A percentile compares a stretch with the other conserved stretches of the same genome.
Conservation (phyloP, 305 asterid genomes). For the Solanum hybrid region DNA sequence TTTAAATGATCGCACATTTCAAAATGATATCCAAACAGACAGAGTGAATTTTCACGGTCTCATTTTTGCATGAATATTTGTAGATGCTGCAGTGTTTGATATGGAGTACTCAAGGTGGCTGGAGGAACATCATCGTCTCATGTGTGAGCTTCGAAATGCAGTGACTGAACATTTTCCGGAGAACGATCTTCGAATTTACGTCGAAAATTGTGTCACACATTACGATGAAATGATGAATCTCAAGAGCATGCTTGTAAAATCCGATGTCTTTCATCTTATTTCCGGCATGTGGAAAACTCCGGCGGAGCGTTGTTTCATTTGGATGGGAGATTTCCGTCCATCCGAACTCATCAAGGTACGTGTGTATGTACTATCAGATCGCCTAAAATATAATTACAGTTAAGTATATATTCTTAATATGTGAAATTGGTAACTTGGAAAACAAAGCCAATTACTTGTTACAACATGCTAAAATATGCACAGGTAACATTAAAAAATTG, state of each 20-base stretch:
- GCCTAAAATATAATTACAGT: neutral
- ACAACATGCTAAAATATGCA: neutral
- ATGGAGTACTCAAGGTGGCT: constrained; percentile 82
- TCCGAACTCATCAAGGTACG: constrained; percentile 76
- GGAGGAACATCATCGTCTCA: constrained; percentile 71
- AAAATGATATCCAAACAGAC: neutral
- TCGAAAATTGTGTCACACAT: constrained; percentile 59
- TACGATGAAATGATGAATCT: constrained; percentile 49
- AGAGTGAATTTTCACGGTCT: neutral
- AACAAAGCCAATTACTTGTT: neutral
- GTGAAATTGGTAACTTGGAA: neutral
- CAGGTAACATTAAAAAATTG: neutral
- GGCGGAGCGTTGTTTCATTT: constrained; percentile 82
- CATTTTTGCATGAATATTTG: neutral
- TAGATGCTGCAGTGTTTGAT: constrained; percentile 62
- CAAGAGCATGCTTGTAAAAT: constrained; percentile 47
- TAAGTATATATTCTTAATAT: neutral
- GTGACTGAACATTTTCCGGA: constrained; percentile 59
- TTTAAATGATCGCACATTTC: neutral
- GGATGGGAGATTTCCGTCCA: constrained; percentile 93
- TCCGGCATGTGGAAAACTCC: constrained; percentile 93
- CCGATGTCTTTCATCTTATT: constrained; percentile 70
- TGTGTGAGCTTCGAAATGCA: constrained; percentile 63
- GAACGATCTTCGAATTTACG: constrained; percentile 51
- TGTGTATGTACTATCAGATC: neutral